Conservation (phyloP, 129 eudicot species). For the Lactuca sativa region DNA sequence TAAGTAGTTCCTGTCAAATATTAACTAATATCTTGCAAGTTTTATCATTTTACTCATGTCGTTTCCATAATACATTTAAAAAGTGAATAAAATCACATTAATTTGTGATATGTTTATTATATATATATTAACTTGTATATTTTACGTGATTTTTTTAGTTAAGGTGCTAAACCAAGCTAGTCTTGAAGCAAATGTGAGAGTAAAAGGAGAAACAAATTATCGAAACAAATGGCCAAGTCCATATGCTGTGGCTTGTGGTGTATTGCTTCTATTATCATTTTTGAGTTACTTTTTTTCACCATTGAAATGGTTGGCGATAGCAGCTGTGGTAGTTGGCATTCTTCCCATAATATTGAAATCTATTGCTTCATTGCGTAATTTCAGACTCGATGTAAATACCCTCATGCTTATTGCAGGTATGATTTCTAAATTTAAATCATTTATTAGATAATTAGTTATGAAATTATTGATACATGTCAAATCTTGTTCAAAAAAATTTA, state of each 20-base stretch:
- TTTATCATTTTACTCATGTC: too few relatives aligned
- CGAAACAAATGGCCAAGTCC: constrained; percentile 85
- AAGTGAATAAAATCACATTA: background rate
- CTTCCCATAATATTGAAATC: constrained; percentile 55
- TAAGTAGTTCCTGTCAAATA: too few relatives aligned
- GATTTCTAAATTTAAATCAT: background rate
- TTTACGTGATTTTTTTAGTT: constrained; percentile 32
- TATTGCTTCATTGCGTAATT: constrained; percentile 43
- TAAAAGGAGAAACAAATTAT: constrained; percentile 38
- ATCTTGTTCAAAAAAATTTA: too few relatives aligned
- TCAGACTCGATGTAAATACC: constrained; percentile 60
- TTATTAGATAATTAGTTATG: too few relatives aligned
- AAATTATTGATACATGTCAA: too few relatives aligned
- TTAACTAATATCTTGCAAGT: too few relatives aligned
- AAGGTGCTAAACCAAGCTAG: constrained; percentile 77
- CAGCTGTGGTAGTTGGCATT: constrained; percentile 61
- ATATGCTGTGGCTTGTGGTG: constrained; percentile 55
- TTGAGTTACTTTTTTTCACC: constrained; percentile 58
- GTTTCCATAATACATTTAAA: background rate
- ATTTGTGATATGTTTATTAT: too few relatives aligned
- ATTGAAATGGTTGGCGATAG: constrained; percentile 64
- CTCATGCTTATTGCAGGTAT: constrained; percentile 79
- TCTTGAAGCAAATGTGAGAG: constrained; percentile 68
- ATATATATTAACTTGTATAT: background rate
- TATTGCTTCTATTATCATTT: constrained; percentile 55